Evolutionary conservation across 2,329 filamentous ascomycete genomes (phyloP), one percentile per base, ranked within the genome.

Genomic region (Aspergillus awamori): DNA sequence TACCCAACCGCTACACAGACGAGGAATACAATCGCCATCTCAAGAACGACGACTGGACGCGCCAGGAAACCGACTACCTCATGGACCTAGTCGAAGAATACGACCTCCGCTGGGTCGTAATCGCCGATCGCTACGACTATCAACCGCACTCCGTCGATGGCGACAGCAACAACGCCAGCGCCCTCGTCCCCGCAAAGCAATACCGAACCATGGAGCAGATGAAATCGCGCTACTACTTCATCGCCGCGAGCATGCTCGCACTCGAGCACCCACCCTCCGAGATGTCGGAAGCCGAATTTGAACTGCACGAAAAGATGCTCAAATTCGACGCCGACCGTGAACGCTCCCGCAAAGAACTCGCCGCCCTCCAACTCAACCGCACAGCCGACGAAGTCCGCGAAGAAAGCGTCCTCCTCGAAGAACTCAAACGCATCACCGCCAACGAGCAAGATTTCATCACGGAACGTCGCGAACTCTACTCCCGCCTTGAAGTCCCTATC

Each of bases 31-130:
- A 89, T 62, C 83, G 87, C 60, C 86, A 90, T 63, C 78, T 99
- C 54, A 84, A 87, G 68, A 89, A 83, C 71, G 81, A 86, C 13
- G 88, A 94, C 68, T 99, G 95, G 95, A 89, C 90, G 13, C 92
- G 90, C 71, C 89, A 95, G 69, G 95, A 99, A 78, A 99, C 95
- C 8, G 93, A 97, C 73, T 97, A 97, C 72, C 79, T 99, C 64
- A 85, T 98, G 73, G 81, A 86, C 3, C 75, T 94, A 38, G 91
- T 87, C 13, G 84, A 84, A 60, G 89, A 93, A 51, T 97, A 88
- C 72, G 92, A 96, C 72, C 83, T 97, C 62, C 89, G 95, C 67
- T 99, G 95, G 93, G 85, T 94, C 3, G 76, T 98, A 15, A 91
- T 99, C 62, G 92, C 89, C 82, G 95, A 99, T 76, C 90, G 94